These are phyloP conservation scores for Umbelopsis vinacea DNA, from an alignment of 192 early-diverging fungal genomes.

Conservation along the genomic window DNA sequence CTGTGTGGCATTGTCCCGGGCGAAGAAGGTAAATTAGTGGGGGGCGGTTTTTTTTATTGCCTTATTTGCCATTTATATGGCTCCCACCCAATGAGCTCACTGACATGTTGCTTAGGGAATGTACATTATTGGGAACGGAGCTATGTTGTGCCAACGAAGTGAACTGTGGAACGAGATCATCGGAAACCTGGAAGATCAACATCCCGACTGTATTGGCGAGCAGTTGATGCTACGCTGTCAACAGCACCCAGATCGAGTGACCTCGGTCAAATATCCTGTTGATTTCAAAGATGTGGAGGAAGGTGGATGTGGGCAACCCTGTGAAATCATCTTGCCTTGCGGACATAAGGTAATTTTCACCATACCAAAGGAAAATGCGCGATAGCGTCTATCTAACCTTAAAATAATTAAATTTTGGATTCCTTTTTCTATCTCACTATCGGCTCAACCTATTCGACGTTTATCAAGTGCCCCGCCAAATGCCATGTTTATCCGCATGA, in stretches of 20 bases:
- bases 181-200: conserved; percentile 26
- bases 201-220: conserved; percentile 42
- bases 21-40: conserved; percentile 56
- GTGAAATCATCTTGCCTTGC: conserved; percentile 36
- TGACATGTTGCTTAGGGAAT: conserved; percentile 42
- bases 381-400: conserved; percentile 8
- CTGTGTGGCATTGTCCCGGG: conserved; percentile 59
- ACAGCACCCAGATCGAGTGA: conserved; percentile 42
- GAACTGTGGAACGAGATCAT: conserved; percentile 55
- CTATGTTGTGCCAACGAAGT: conserved; percentile 46
- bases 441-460: neutral
- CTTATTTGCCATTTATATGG: neutral
- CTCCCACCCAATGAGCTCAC: neutral
- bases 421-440: conserved; percentile 1
- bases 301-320: conserved; percentile 50
- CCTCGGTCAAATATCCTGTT: conserved; percentile 43
- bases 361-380: no score
- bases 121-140: conserved; percentile 61
- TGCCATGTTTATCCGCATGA: conserved; percentile 38
- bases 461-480: conserved; percentile 28
- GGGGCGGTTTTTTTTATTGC: neutral
- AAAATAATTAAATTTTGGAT: neutral
- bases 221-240: conserved; percentile 43
- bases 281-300: conserved; percentile 51
- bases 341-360: conserved; percentile 46